Percentiles rank a stretch among this genome's conserved stretches.
These are phyloP conservation scores for Pseudozyma hubeiensis DNA, from an alignment of 1,284 basidiomycete genomes.

Conservation along the genomic window DNA sequence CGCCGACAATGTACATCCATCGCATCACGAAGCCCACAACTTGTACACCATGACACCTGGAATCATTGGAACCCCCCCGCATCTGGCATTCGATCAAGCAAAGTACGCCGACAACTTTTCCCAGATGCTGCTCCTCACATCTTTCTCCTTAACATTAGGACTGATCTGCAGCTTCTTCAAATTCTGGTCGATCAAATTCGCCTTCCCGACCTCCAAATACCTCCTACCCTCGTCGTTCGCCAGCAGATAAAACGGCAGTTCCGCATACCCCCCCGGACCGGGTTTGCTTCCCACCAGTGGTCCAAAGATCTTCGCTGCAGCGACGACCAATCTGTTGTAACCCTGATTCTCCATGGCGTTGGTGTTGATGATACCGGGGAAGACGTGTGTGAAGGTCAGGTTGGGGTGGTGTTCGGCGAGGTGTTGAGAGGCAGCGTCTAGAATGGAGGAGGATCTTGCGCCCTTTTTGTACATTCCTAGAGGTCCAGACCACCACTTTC, in stretches of 20 bases:
- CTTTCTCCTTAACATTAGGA: constrained; percentile 20
- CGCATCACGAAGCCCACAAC: too few species aligned
- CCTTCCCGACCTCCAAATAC: constrained; percentile 43
- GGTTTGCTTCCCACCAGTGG: constrained; percentile 28
- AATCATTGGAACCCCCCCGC: too few species aligned
- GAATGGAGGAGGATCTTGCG: constrained; percentile 32
- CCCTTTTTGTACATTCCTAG: constrained; percentile 45
- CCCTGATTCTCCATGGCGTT: constrained; percentile 62
- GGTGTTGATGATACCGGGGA: constrained; percentile 62
- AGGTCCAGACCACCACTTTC: constrained; percentile 42
- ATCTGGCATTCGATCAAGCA: constrained; percentile 3
- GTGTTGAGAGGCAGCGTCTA: constrained; percentile 44
- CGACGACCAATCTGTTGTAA: constrained; percentile 61
- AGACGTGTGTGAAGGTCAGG: constrained; percentile 55
- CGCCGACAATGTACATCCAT: too few species aligned
- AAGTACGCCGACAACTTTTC: constrained; percentile 35
- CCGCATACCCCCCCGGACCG: constrained; percentile 49
- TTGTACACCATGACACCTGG: too few species aligned
- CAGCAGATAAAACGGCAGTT: constrained; percentile 57
- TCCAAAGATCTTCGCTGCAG: constrained; percentile 43
- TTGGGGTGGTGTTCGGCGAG: constrained; percentile 50
- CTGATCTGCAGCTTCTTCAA: constrained; percentile 37
- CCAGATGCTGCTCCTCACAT: constrained; percentile 27
- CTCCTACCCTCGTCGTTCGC: constrained; percentile 41
- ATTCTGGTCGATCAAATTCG: constrained; percentile 39